Conservation (phyloP, 148 eudicot species). For the Dianthus caryophyllus region DNA sequence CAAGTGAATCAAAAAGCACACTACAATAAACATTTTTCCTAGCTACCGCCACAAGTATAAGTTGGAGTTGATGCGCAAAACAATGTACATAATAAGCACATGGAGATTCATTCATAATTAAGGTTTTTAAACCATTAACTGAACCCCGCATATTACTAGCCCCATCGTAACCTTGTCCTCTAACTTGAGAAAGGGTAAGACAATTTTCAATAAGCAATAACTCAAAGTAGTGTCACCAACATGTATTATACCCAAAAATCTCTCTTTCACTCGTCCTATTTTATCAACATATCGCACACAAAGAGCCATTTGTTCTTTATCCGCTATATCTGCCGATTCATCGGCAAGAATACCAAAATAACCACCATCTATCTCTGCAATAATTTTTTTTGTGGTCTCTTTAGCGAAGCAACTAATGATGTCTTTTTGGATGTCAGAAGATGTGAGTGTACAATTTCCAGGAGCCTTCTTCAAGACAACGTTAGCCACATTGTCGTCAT, state of each 20-base stretch:
- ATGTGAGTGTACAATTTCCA: neutral
- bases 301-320: no score
- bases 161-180: conserved; percentile 10
- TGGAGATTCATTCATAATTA: no score
- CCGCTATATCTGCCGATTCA: conserved; percentile 3
- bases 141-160: conserved; percentile 11
- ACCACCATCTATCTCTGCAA: neutral
- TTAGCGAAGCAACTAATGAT: neutral
- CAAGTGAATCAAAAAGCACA: conserved; percentile 2
- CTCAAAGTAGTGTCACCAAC: neutral
- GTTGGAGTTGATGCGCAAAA: neutral
- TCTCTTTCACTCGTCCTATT: neutral
- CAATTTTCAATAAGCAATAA: neutral
- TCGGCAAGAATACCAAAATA: conserved; percentile 3
- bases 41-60: neutral
- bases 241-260: neutral
- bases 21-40: neutral
- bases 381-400: neutral
- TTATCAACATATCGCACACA: conserved; percentile 1
- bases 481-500: neutral
- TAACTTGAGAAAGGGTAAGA: neutral
- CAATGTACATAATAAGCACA: no score
- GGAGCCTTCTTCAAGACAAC: neutral
- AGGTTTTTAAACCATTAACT: neutral
- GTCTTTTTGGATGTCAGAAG: neutral